phyloP scores from a whole-genome alignment of 2,329 filamentous ascomycete genomes.

The Stemphylium beticola region DNA sequence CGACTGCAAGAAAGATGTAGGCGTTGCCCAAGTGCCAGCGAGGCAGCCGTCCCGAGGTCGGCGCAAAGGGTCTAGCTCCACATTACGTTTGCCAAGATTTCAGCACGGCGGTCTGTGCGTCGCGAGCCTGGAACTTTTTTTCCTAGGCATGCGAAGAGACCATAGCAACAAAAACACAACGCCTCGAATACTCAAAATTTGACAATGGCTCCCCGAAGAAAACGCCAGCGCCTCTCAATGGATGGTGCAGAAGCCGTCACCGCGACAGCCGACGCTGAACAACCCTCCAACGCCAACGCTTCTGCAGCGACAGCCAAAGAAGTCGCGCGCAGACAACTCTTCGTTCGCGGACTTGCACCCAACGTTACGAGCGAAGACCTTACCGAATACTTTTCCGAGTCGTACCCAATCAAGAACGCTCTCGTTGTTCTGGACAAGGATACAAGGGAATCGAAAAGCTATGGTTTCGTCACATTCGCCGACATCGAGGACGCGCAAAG shows the following conservation, averaged over 20 bases:
- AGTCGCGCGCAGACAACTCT: slow-evolving; percentile 65
- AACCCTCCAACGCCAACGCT: slow-evolving; percentile 19
- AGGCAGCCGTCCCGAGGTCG: background rate
- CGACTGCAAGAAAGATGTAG: background rate
- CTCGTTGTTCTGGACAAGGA: slow-evolving; percentile 86
- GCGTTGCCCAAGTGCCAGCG: background rate
- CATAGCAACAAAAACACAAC: slow-evolving; percentile 1
- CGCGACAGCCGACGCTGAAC: slow-evolving; percentile 31
- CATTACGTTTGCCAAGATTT: slow-evolving; percentile 15
- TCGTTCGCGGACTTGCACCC: slow-evolving; percentile 84
- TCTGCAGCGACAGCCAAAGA: slow-evolving; percentile 30
- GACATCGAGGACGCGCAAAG: slow-evolving; percentile 87
- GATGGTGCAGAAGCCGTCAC: slow-evolving; percentile 45
- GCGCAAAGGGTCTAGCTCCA: slow-evolving; percentile 4
- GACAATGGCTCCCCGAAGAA: slow-evolving; percentile 49
- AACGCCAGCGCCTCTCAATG: slow-evolving; percentile 50
- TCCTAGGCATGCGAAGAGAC: slow-evolving; percentile 2
- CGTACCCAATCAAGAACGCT: slow-evolving; percentile 94
- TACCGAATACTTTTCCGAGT: slow-evolving; percentile 89
- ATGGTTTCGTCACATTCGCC: slow-evolving; percentile 95
- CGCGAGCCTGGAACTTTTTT: slow-evolving; percentile 23
- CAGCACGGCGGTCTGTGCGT: slow-evolving; percentile 14
- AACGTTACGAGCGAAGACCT: slow-evolving; percentile 80
- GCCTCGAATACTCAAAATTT: background rate
- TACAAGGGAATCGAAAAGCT: slow-evolving; percentile 88